Evolutionary conservation across 352 stramenopile species (phyloP).

Genomic region (Globisporangium paroecandrum): DNA sequence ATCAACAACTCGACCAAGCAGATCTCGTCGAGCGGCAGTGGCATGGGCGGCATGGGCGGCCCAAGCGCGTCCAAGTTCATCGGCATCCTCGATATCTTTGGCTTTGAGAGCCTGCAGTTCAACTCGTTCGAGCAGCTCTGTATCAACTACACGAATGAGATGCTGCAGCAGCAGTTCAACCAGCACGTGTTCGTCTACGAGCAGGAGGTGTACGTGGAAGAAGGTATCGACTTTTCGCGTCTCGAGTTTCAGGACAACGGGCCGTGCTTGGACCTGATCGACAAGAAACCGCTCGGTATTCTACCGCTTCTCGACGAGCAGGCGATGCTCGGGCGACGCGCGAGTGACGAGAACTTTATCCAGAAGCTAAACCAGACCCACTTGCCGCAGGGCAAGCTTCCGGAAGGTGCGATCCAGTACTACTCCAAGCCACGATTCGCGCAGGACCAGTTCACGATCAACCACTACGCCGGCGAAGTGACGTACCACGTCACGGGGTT

Average conservation of each 20-base stretch:
- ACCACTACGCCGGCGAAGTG: constrained; percentile 96
- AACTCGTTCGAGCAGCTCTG: constrained; percentile 96
- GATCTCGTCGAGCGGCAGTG: constrained; percentile 29
- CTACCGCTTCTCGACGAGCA: constrained; percentile 96
- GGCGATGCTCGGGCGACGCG: constrained; percentile 88
- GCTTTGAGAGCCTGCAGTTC: constrained; percentile 93
- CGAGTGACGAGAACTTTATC: constrained; percentile 90
- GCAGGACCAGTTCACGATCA: constrained; percentile 94
- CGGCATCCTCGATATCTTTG: constrained; percentile 97
- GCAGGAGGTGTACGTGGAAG: constrained; percentile 96
- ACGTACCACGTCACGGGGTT: constrained; percentile 96
- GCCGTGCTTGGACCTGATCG: constrained; percentile 91
- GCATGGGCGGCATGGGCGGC: constrained; percentile 14
- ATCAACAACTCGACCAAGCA: constrained; percentile 91
- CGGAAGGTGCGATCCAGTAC: constrained; percentile 73
- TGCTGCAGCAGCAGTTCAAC: constrained; percentile 94
- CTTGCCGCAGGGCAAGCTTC: constrained; percentile 67
- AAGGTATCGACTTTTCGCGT: constrained; percentile 92
- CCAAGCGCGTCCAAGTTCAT: constrained; percentile 77
- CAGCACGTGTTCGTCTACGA: constrained; percentile 97
- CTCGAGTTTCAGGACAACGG: constrained; percentile 93
- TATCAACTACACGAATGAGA: constrained; percentile 97
- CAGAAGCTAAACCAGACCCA: constrained; percentile 91
- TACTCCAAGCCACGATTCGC: constrained; percentile 85
- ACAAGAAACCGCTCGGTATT: constrained; percentile 92